phyloP scores from a whole-genome alignment of 2,329 filamentous ascomycete genomes.

The Ceratocystis ficicola region DNA sequence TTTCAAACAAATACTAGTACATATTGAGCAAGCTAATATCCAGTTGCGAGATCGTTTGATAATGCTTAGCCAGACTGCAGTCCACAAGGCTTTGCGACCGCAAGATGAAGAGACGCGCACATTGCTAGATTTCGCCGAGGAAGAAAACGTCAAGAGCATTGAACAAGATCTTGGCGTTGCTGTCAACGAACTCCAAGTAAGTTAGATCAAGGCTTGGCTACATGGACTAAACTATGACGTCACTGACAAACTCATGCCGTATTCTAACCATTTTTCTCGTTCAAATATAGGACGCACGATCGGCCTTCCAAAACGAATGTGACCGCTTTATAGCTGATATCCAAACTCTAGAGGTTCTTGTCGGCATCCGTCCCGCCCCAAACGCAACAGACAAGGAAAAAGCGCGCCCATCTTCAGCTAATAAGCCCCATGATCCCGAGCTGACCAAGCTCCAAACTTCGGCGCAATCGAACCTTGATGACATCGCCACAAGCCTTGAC shows the following conservation, averaged over 20 bases:
- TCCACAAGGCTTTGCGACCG: slow-evolving; percentile 53
- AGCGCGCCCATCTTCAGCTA: slow-evolving; percentile 14
- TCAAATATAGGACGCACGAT: slow-evolving; percentile 40
- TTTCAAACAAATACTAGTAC: slow-evolving; percentile 49
- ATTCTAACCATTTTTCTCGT: slow-evolving; percentile 21
- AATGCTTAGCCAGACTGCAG: slow-evolving; percentile 49
- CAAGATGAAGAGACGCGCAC: slow-evolving; percentile 46
- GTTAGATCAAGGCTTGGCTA: slow-evolving; percentile 18
- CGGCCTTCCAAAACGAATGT: slow-evolving; percentile 65
- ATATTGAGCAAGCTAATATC: slow-evolving; percentile 54
- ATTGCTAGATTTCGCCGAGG: slow-evolving; percentile 66
- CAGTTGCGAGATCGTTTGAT: slow-evolving; percentile 55
- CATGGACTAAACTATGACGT: background rate
- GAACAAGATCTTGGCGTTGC: slow-evolving; percentile 55
- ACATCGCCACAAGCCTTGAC: slow-evolving; percentile 69
- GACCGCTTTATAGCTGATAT: slow-evolving; percentile 64
- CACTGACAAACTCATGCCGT: background rate
- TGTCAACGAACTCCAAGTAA: slow-evolving; percentile 57
- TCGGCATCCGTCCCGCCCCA: slow-evolving; percentile 30
- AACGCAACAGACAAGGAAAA: slow-evolving; percentile 27
- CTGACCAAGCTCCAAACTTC: slow-evolving; percentile 45
- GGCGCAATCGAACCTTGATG: slow-evolving; percentile 62
- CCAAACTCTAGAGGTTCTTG: slow-evolving; percentile 47
- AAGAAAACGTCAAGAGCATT: slow-evolving; percentile 53
- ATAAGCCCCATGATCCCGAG: slow-evolving; percentile 25